Base-by-base conservation (phyloP, 371 early-diverging fungal genomes). In the Lichtheimia ornata region DNA sequence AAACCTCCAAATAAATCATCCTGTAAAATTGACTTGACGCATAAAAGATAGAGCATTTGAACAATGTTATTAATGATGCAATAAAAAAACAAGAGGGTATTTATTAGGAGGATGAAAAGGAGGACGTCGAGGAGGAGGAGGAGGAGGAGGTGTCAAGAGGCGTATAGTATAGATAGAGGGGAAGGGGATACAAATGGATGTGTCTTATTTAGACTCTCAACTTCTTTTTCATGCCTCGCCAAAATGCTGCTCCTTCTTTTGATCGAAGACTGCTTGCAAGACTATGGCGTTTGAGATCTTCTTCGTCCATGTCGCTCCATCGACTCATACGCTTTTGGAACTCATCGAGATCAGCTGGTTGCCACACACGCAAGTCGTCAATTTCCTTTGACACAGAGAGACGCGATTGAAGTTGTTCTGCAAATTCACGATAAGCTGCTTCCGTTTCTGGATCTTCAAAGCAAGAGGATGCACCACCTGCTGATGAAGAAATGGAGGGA, bases 221-320 rank as follows among this genome's bases (percentile, higher is more conserved):
- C 43, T 69, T 69, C 64, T 69, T 69, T 25, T 69, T 69, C 69
- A 69, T 69, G 51, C 64, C 69, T 51, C 59, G 27, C 69, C 69
- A 69, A 49, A 69, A 69, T 17, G 67, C 56, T 15, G 56, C 49
- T 18, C 57, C 58, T 28, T 62, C 66, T 25, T 60, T 62, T n/a
- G 53, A 44, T 15, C 42, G 40, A 17, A 53, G 18, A 14, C 22
- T 53, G 11, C 56, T 22, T 50, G 27, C 53, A n/a, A 55, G 27
- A 40, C 57, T 52, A 13, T 50, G 54, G 9, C 61, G 64, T 45
- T 59, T 63, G 17, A 51, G 25, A 18, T 45, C 44, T 27, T 56
- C 54, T 2, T 58, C 58, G 6, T 61, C 58, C 17, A 61, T 18
- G 15, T 49, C 42, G 43, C 40, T 28, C 53, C 54, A 53, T 54